A percentile compares a stretch with the other conserved stretches of the same genome.
Evolutionary conservation across 805 yeast genomes (phyloP).

Genomic region (Metschnikowia picachoensis): DNA sequence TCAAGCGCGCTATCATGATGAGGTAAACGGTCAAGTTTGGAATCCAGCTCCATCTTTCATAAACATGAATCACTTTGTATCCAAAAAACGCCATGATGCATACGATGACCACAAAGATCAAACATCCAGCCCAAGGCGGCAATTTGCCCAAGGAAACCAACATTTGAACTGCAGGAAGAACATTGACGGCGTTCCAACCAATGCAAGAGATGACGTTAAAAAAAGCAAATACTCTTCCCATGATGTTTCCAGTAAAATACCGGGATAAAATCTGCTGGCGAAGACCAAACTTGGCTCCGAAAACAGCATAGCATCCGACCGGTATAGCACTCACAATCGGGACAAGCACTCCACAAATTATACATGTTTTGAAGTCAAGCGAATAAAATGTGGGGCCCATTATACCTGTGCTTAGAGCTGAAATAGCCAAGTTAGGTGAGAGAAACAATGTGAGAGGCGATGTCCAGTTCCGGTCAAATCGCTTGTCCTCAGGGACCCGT

Average conservation of each 20-base stretch:
- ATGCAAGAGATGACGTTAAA: constrained; percentile 28
- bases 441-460: constrained; percentile 25
- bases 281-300: constrained; percentile 18
- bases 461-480: constrained; percentile 17
- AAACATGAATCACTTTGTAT: constrained; percentile 27
- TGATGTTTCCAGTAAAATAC: constrained; percentile 29
- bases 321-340: constrained; percentile 16
- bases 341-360: constrained; percentile 10
- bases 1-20: constrained; percentile 27
- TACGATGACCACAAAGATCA: constrained; percentile 30
- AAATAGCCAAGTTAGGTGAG: constrained; percentile 26
- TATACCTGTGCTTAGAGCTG: constrained; percentile 16
- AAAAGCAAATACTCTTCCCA: constrained; percentile 28
- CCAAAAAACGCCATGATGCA: constrained; percentile 30
- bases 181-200: constrained; percentile 35
- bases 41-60: constrained; percentile 32
- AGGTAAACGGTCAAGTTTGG: constrained; percentile 29
- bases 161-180: constrained; percentile 29
- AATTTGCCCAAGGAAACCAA: constrained; percentile 25
- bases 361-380: constrained; percentile 17
- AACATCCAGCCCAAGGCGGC: constrained; percentile 35
- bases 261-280: constrained; percentile 30
- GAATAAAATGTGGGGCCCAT: constrained; percentile 15
- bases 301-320: constrained; percentile 15
- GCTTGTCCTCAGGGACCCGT: constrained; percentile 25